Conservation (phyloP, 148 eudicot species). For the Vaccinium macrocarpon region DNA sequence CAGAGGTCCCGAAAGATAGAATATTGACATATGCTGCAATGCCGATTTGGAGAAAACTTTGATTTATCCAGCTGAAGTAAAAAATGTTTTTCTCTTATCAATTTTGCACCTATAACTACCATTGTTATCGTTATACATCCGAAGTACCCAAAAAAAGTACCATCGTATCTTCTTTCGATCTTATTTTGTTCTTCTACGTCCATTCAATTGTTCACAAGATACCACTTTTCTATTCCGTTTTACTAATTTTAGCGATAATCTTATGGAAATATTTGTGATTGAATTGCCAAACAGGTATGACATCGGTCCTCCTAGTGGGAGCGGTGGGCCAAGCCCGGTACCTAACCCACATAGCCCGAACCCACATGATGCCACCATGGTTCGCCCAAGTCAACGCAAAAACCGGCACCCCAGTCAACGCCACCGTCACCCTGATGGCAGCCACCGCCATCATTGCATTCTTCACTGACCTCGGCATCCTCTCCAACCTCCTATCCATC, state of each 20-base stretch:
- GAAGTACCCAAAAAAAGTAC: too few species aligned
- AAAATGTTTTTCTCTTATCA: too few species aligned
- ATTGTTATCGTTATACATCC: too few species aligned
- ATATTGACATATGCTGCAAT: too few species aligned
- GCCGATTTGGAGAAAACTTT: too few species aligned
- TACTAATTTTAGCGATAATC: too few species aligned
- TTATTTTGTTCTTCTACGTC: background rate
- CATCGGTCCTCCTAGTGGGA: conserved; percentile 39
- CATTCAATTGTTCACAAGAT: background rate
- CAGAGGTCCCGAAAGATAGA: too few species aligned
- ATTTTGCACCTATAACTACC: background rate
- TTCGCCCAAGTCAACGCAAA: conserved; percentile 36
- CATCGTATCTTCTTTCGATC: background rate
- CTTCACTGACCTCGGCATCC: conserved; percentile 38
- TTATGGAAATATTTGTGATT: background rate
- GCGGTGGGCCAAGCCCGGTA: conserved; percentile 53
- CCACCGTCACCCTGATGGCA: conserved; percentile 39
- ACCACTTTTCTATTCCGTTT: background rate
- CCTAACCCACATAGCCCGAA: conserved; percentile 53
- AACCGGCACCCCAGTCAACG: conserved; percentile 51
- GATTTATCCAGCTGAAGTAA: too few species aligned
- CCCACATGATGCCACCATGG: conserved; percentile 55
- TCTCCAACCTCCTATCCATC: conserved; percentile 55
- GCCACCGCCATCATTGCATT: conserved; percentile 41
- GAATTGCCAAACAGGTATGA: conserved; percentile 24